Evolutionary conservation across 805 yeast species (phyloP), one percentile per base, ranked within the genome.

Genomic region (Kuraishia hungarica): DNA sequence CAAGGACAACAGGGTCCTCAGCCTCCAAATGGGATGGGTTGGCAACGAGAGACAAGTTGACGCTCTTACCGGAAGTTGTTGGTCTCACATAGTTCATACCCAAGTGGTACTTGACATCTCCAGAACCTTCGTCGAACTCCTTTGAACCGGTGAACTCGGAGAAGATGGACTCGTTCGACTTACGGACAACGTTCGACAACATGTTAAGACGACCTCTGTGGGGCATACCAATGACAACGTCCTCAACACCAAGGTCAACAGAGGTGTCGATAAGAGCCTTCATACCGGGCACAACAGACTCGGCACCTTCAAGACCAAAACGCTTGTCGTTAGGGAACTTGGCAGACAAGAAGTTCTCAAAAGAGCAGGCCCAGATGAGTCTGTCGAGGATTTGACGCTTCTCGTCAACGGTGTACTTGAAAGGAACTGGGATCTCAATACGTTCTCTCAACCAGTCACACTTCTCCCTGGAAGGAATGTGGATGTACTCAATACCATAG

Each of bases 1-100:
- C 99, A 68, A 94, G 80, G 54, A 94, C 99, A 61, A 94, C 97
- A 58, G 98, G 97, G 73, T 94, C 99, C 76, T 92, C 97, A 58
- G 99, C 96, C 78, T 94, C 99, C 75, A 94, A 83, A 77, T 94
- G 99, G 51, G 98, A 93, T 59, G 99, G 99, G 74, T 94, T 94
- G 59, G 99, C 99, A 60, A 94, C 99, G 61, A 94, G 78, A 35
- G 98, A 92, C 67, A 94, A 77, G 77, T 92, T 92, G 61, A 94
- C 97, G 69, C 84, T 89, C 74, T 91, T 91, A 72, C 99, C 99
- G 26, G 97, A 88, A 51, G 97, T 96, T 55, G 99, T 94, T 72
- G 99, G 99, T 78, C 99, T 88, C 71, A 86, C 89, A 79, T 92
- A 94, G 79, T 94, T 93, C 97, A 94, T 93, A 79, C 99, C 99